Conservation (phyloP, 257 asterid genomes). For the Asclepias syriaca region DNA sequence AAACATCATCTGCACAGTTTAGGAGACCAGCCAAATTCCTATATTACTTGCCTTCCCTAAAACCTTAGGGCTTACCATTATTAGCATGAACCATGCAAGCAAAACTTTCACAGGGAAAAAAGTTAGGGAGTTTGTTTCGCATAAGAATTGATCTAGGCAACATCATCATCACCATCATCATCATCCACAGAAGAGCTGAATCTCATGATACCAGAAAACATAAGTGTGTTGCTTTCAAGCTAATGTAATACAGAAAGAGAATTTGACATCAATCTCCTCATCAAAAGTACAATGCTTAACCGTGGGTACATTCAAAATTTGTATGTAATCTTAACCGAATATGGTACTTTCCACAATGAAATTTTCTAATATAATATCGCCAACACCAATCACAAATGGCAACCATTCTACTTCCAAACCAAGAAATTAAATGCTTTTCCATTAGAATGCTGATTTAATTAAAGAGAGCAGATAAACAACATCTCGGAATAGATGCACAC, state of each 20-base stretch:
- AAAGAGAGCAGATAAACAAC: background rate
- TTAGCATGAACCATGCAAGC: background rate
- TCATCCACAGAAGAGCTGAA: background rate
- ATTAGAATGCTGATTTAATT: background rate
- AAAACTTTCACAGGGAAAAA: background rate
- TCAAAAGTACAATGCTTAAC: background rate
- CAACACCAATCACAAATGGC: background rate
- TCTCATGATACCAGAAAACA: background rate
- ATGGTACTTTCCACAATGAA: background rate
- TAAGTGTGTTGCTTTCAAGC: background rate
- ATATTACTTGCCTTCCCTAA: background rate
- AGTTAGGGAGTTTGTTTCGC: background rate
- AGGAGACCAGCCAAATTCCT: constrained; percentile 1
- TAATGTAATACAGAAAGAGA: background rate
- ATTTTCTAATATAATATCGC: background rate
- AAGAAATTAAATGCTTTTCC: background rate
- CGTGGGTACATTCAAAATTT: background rate
- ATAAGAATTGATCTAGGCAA: background rate
- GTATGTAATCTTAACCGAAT: background rate
- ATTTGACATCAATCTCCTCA: background rate
- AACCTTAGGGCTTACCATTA: background rate
- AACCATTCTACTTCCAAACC: background rate
- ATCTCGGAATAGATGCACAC: background rate
- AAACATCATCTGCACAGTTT: background rate
- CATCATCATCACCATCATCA: background rate